Evolutionary conservation across 129 eudicot genomes (phyloP), one percentile per base, ranked within the genome.

Genomic region (Cynara cardunculus): DNA sequence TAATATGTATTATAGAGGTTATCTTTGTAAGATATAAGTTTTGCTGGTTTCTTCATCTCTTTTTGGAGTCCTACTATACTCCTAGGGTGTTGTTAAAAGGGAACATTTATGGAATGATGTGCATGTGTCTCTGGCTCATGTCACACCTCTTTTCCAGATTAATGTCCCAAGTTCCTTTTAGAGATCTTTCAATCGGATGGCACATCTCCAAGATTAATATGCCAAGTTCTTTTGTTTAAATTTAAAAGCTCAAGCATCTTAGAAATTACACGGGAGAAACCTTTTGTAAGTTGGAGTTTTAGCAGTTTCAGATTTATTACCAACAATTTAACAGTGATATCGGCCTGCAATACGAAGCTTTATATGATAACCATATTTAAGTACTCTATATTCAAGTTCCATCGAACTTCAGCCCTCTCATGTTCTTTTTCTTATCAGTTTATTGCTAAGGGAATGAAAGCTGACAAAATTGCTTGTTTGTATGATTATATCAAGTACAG

Each of bases 401-500:
- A 14, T 46, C 13, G 6, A 46, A 46, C 19, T 46, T 46, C 61
- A 14, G 6, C 61, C 61, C 61, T 16, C 19, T 46, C 21, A 53
- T 53, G 62, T 53, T 16, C 62, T 53, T 18, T 14, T 53, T 53
- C 16, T 16, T 53, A 14, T 53, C 62, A 13, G 1, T 18, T 53
- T 16, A 53, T 53, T 53, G 21, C 22, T 18, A 53, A 53, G 22
- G 14, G 6, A 14, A 53, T 53, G 62, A 53, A 0, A 53, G 22
- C 22, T 53, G 62, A 53, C 8, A 53, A 53, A 18, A 53, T 53
- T 25, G n/a, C 75, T 9, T 68, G 25, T 13, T 76, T 22, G 16
- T 56, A 7, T 46, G 44, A 37, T 69, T 73, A 30, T 68, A 41
- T 37, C 5, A 30, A 31, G 39, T 84, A 71, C 83, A 96, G 99